phyloP scores from a whole-genome alignment of 441 rosid genomes.

The Aleurites moluccanus region DNA sequence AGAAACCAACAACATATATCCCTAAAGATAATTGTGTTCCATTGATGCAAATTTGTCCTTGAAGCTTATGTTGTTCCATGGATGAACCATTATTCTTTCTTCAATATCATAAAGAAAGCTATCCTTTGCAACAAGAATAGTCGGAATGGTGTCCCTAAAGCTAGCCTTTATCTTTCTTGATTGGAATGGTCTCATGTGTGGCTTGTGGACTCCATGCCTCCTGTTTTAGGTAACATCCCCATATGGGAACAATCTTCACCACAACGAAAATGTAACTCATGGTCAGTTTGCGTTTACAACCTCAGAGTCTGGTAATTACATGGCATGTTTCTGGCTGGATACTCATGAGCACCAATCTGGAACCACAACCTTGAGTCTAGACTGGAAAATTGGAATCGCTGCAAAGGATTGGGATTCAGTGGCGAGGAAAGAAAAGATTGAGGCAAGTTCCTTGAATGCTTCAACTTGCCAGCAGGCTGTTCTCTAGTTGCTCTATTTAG shows the following conservation, averaged over 20 bases:
- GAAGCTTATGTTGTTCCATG: background rate
- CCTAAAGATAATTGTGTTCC: background rate
- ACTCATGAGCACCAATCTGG: constrained; percentile 33
- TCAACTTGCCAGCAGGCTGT: background rate
- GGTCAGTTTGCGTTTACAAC: constrained; percentile 89
- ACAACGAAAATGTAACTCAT: constrained; percentile 62
- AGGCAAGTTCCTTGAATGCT: constrained; percentile 41
- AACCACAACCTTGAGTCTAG: constrained; percentile 57
- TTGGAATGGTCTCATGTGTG: constrained; percentile 2
- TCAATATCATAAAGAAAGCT: background rate
- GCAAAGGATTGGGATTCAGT: constrained; percentile 93
- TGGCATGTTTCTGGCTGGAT: constrained; percentile 83
- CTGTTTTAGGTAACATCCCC: constrained; percentile 78
- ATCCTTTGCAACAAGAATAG: background rate
- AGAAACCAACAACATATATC: background rate
- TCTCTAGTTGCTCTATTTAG: background rate
- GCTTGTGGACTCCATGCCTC: background rate
- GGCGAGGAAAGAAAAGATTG: constrained; percentile 81
- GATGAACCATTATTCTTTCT: background rate
- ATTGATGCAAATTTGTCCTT: background rate
- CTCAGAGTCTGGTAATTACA: constrained; percentile 66
- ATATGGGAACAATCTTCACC: constrained; percentile 75
- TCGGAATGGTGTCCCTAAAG: too few relatives aligned
- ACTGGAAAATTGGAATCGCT: constrained; percentile 84
- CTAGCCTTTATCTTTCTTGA: background rate